A percentile compares a stretch with the other conserved stretches of the same genome.
These are phyloP conservation scores for Alternaria tenuissima DNA, from an alignment of 2,329 filamentous ascomycete species.

Conservation along the genomic window DNA sequence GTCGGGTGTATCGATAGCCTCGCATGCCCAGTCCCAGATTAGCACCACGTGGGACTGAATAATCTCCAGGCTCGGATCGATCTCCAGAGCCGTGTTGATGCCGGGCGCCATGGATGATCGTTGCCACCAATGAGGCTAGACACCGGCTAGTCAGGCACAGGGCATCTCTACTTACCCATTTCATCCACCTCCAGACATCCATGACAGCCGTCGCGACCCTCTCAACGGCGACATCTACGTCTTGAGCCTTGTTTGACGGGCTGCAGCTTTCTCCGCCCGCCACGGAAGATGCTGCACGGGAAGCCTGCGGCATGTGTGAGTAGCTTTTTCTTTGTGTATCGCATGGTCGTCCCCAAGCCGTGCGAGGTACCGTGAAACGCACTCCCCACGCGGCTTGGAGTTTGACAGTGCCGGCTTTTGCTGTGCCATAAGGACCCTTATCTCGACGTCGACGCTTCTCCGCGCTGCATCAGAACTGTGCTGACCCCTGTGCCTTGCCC, in stretches of 20 bases:
- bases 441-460: constrained; percentile 28
- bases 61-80: constrained; percentile 25
- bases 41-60: constrained; percentile 23
- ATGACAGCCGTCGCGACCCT: constrained; percentile 15
- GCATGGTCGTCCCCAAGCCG: constrained; percentile 19
- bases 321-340: constrained; percentile 16
- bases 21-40: constrained; percentile 1
- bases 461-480: constrained; percentile 28
- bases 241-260: constrained; percentile 25
- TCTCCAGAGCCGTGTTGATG: constrained; percentile 32
- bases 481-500: constrained; percentile 40
- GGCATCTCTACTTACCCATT: constrained; percentile 22
- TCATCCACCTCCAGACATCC: constrained; percentile 21
- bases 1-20: not conserved
- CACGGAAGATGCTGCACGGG: constrained; percentile 46
- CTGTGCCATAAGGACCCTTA: constrained; percentile 32
- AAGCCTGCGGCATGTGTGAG: constrained; percentile 51
- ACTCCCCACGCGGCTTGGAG: constrained; percentile 17
- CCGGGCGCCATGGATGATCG: constrained; percentile 31
- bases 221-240: constrained; percentile 13
- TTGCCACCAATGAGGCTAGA: constrained; percentile 36
- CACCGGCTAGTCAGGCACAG: constrained; percentile 26
- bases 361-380: constrained; percentile 32
- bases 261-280: constrained; percentile 27
- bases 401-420: constrained; percentile 25